Conservation (phyloP, 257 asterid species). For the Capsicum rhomboideum region DNA sequence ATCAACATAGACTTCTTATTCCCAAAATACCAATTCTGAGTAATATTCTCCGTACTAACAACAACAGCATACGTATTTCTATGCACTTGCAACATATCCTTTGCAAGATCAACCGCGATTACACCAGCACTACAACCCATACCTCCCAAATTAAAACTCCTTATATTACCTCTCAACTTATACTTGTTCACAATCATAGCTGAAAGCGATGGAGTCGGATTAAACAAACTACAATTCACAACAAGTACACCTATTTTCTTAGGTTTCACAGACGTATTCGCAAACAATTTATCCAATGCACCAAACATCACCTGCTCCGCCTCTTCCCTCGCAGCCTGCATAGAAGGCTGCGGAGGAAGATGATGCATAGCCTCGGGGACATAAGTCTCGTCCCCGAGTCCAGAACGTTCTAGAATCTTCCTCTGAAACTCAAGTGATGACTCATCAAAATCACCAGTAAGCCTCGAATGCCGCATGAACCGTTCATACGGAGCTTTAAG, state of each 20-base stretch:
- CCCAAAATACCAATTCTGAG: slow-evolving; percentile 80
- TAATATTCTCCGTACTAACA: slow-evolving; percentile 64
- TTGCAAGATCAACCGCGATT: slow-evolving; percentile 59
- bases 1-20: slow-evolving; percentile 69
- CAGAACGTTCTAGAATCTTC: slow-evolving; percentile 66
- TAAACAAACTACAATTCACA: slow-evolving; percentile 67
- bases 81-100: slow-evolving; percentile 67
- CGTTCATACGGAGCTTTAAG: slow-evolving; percentile 38
- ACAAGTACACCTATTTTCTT: slow-evolving; percentile 67
- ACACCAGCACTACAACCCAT: slow-evolving; percentile 93
- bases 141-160: slow-evolving; percentile 71
- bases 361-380: slow-evolving; percentile 68
- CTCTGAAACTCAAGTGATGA: slow-evolving; percentile 65
- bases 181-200: slow-evolving; percentile 74
- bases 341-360: slow-evolving; percentile 61
- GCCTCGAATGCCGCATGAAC: slow-evolving; percentile 53
- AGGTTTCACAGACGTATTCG: slow-evolving; percentile 40
- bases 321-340: slow-evolving; percentile 76
- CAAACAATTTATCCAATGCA: slow-evolving; percentile 54
- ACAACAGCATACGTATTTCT: slow-evolving; percentile 68
- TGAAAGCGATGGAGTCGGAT: slow-evolving; percentile 63
- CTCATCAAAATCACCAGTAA: slow-evolving; percentile 54
- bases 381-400: slow-evolving; percentile 70
- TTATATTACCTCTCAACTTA: slow-evolving; percentile 66
- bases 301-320: slow-evolving; percentile 74